phyloP scores from a whole-genome alignment of 768 basidiomycete species.

The Boletus tomentosulus region DNA sequence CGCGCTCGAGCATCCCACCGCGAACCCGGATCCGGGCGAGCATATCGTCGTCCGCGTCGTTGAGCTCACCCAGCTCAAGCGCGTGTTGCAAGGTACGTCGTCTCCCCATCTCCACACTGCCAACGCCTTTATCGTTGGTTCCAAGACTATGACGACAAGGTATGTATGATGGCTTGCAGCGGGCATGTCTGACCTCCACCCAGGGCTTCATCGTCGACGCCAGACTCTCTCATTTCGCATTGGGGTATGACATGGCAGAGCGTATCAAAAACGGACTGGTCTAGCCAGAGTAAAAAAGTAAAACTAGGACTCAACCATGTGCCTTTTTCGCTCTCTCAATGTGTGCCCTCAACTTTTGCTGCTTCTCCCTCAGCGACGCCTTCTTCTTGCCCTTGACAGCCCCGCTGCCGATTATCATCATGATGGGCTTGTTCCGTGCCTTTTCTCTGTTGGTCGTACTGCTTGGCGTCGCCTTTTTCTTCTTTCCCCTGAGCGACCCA shows the following conservation, averaged over 20 bases:
- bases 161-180: slow-evolving; percentile 19
- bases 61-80: slow-evolving; percentile 58
- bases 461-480: slow-evolving; percentile 75
- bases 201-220: slow-evolving; percentile 73
- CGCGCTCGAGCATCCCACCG: slow-evolving; percentile 61
- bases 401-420: slow-evolving; percentile 83
- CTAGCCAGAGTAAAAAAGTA: background rate
- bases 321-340: slow-evolving; percentile 65
- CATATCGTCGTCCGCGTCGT: slow-evolving; percentile 73
- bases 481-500: slow-evolving; percentile 87
- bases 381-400: slow-evolving; percentile 82
- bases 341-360: slow-evolving; percentile 71
- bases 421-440: slow-evolving; percentile 89
- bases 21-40: slow-evolving; percentile 84
- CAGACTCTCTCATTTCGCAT: slow-evolving; percentile 68
- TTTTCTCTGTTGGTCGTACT: slow-evolving; percentile 92
- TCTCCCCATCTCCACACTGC: background rate
- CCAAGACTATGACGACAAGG: slow-evolving; percentile 58
- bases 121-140: background rate
- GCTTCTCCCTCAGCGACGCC: slow-evolving; percentile 76
- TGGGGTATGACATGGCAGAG: slow-evolving; percentile 60
- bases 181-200: background rate
- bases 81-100: slow-evolving; percentile 60
- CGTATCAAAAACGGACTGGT: slow-evolving; percentile 27
- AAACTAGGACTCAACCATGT: slow-evolving; percentile 18